phyloP scores from a whole-genome alignment of 345 rosid species.

The Firmiana major region DNA sequence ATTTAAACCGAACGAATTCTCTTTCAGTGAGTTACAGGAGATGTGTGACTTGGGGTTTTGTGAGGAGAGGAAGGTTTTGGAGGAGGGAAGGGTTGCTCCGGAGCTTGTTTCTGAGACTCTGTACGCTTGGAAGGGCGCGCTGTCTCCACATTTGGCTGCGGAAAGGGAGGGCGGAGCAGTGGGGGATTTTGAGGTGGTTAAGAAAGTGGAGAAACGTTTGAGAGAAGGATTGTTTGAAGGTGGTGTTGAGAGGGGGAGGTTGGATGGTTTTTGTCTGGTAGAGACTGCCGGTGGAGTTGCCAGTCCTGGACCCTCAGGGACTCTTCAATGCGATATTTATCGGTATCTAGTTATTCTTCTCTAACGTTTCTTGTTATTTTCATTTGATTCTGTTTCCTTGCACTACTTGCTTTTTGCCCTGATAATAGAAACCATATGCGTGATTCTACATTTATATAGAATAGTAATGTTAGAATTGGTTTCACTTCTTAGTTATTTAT shows the following conservation, averaged over 20 bases:
- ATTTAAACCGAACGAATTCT: conserved; percentile 10
- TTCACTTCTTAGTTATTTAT: not conserved
- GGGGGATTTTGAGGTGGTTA: conserved; percentile 45
- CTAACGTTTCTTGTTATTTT: not conserved
- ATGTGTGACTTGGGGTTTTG: conserved; percentile 44
- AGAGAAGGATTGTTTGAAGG: conserved; percentile 31
- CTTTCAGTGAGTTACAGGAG: conserved; percentile 18
- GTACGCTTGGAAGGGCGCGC: conserved; percentile 81
- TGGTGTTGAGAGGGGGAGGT: conserved; percentile 19
- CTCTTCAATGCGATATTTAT: conserved; percentile 90
- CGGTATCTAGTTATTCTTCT: conserved; percentile 34
- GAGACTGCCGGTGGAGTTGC: conserved; percentile 99
- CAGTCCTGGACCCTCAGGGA: conserved; percentile 83
- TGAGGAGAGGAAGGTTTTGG: conserved; percentile 37
- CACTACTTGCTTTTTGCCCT: not conserved
- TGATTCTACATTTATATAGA: not conserved
- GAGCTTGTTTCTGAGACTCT: conserved; percentile 64
- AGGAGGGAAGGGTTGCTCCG: conserved; percentile 26
- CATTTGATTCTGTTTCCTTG: not conserved
- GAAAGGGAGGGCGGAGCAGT: conserved; percentile 58
- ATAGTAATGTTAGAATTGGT: not conserved
- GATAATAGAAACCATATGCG: not conserved
- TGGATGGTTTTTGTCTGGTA: conserved; percentile 53
- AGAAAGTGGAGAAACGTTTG: conserved; percentile 44
- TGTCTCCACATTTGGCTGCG: conserved; percentile 87